phyloP scores from a whole-genome alignment of 2,329 filamentous ascomycete genomes.

The Cercospora zeina region DNA sequence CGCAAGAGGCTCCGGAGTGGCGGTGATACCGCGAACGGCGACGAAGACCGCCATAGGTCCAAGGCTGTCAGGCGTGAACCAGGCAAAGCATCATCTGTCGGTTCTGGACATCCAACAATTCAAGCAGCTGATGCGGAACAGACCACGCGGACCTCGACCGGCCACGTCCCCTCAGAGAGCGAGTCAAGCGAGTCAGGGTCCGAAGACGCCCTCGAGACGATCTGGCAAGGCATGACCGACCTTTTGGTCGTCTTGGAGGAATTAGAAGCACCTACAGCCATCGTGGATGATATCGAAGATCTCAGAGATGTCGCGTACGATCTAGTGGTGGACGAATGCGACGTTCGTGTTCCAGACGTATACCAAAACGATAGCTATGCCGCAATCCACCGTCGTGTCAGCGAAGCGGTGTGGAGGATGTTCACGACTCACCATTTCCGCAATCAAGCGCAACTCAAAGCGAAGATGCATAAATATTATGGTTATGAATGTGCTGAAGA shows the following conservation, averaged over 20 bases:
- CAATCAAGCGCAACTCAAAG: not conserved
- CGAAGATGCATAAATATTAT: not conserved
- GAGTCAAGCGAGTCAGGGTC: not conserved
- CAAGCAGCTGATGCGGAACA: not conserved
- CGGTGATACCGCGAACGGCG: not conserved
- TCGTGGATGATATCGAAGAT: not conserved
- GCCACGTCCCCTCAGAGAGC: not conserved
- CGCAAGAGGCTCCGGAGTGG: not conserved
- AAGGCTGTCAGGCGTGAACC: not conserved
- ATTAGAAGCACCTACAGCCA: not conserved
- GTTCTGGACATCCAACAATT: not conserved
- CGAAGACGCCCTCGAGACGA: not conserved
- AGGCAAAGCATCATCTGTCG: not conserved
- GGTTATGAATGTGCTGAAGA: not conserved
- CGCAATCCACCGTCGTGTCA: not conserved
- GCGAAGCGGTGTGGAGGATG: not conserved
- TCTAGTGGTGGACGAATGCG: not conserved
- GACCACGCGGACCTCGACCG: not conserved
- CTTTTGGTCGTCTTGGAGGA: not conserved
- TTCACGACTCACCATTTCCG: not conserved
- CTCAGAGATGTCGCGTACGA: not conserved
- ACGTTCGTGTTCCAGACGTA: not conserved
- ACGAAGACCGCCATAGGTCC: not conserved
- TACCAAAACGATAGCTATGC: not conserved
- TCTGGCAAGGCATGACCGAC: not conserved